Percentiles rank a stretch among this genome's conserved stretches.
These are phyloP conservation scores for Pseudonitzschia delicatissima DNA, from an alignment of 108 stramenopile species.

Conservation along the genomic window DNA sequence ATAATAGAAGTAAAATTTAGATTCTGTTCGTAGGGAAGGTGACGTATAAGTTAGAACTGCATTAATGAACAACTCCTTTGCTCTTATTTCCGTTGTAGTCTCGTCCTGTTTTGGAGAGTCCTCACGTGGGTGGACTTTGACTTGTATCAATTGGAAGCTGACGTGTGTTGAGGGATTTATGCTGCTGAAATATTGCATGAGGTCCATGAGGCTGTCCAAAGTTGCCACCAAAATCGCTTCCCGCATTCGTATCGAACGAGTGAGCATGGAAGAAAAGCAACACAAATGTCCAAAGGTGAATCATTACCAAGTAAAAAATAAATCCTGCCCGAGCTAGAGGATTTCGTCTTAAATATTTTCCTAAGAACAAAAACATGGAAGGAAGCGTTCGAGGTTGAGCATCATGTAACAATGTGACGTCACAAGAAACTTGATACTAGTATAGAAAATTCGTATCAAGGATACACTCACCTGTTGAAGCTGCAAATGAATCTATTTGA, in stretches of 20 bases:
- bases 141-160: too few species aligned
- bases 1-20: too few species aligned
- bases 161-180: not conserved
- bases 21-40: too few species aligned
- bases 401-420: too few species aligned
- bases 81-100: too few species aligned
- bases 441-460: not conserved
- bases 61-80: too few species aligned
- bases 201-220: constrained; percentile 34
- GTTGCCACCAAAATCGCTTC: constrained; percentile 22
- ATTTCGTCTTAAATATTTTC: constrained; percentile 66
- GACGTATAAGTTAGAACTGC: too few species aligned
- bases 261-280: constrained; percentile 83
- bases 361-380: constrained; percentile 18
- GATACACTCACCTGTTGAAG: constrained; percentile 43
- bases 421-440: too few species aligned
- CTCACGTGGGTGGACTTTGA: too few species aligned
- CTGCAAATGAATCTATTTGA: constrained; percentile 62
- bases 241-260: constrained; percentile 52
- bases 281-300: constrained; percentile 83
- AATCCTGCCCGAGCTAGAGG: constrained; percentile 72
- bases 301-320: constrained; percentile 64
- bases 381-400: not conserved
- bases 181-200: constrained; percentile 39
- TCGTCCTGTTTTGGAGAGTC: too few species aligned